These are phyloP conservation scores for Cutaneotrichosporon cutaneum DNA, from an alignment of 1,284 basidiomycete species.

Conservation along the genomic window DNA sequence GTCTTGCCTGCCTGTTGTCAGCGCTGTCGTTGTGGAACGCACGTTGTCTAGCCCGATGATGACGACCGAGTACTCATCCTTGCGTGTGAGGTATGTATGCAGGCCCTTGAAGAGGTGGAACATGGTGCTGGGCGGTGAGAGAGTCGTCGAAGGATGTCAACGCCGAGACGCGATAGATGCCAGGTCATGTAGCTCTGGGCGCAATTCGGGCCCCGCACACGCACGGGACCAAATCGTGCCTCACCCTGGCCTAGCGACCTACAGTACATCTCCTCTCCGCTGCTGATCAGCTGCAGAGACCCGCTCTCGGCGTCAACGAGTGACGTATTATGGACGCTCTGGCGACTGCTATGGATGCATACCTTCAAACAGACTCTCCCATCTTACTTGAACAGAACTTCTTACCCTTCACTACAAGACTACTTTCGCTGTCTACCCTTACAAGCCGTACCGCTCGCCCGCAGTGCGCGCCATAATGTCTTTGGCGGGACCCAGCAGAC, in stretches of 20 bases:
- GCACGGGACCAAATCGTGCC: conserved; percentile 9
- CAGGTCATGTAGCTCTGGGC: neutral
- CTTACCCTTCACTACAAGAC: conserved; percentile 2
- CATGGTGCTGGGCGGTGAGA: conserved; percentile 54
- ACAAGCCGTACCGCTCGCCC: conserved; percentile 50
- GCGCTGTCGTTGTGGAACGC: conserved; percentile 9
- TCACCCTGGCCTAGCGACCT: neutral
- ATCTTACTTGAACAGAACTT: neutral
- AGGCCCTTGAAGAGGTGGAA: conserved; percentile 88
- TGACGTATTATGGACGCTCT: too few relatives aligned
- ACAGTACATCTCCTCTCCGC: too few relatives aligned
- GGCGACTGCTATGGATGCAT: neutral
- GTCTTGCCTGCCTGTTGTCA: conserved; percentile 67
- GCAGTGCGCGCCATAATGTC: conserved; percentile 55
- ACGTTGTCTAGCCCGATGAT: conserved; percentile 70
- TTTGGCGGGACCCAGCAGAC: conserved; percentile 76
- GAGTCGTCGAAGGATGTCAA: neutral
- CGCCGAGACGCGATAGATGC: neutral
- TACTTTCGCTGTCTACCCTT: neutral
- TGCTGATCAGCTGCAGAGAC: too few relatives aligned
- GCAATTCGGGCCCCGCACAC: neutral
- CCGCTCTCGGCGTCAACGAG: too few relatives aligned
- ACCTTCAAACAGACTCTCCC: too few relatives aligned
- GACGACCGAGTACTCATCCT: conserved; percentile 90
- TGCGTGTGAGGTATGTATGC: conserved; percentile 82